Evolutionary conservation across 306 rosid species (phyloP), one percentile per base, ranked within the genome.

Genomic region (Neltuma alba): DNA sequence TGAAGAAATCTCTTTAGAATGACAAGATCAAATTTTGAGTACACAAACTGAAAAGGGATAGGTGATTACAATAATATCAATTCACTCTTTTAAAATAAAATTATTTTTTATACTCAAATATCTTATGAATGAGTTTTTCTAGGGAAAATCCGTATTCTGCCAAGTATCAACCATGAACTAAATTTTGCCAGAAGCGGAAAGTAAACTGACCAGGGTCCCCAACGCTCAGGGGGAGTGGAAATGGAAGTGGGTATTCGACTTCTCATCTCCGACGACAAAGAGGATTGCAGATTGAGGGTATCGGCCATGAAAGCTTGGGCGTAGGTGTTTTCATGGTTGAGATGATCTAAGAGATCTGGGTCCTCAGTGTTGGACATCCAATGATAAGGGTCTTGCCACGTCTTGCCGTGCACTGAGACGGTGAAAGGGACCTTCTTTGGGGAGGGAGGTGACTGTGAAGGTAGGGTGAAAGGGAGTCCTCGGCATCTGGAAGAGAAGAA

Each of bases 201-300:
- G 79, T 23, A 70, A 36, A 79, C 88, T 3, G 81, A 94, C 99
- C 99, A 95, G 80, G 95, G 93, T 64, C 98, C 97, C 96, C 97
- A 95, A 78, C 83, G 90, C 87, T 95, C 93, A 62, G 98, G 96
- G 50, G 99, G 97, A 74, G 97, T 90, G 82, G 92, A 90, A 85
- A 95, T 68, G 72, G 82, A 38, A 64, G 91, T 2, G 54, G 99
- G 91, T 20, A 89, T 84, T 34, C 98, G 94, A 28, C 75, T 18
- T 34, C 79, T 90, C 97, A 95, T 95, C 89, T 95, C 98, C 5
- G 92, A 86, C 23, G 90, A 84, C 54, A 95, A 69, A 1, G 44
- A 30, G 40, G 83, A 87, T 37, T 52, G 94, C 66, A 93, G 88
- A 18, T 64, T n/a, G 79, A 20, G 81, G 16, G 96, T 79, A 70